Base-by-base conservation (phyloP, 805 yeast species). In the Candida sanyiensis region DNA sequence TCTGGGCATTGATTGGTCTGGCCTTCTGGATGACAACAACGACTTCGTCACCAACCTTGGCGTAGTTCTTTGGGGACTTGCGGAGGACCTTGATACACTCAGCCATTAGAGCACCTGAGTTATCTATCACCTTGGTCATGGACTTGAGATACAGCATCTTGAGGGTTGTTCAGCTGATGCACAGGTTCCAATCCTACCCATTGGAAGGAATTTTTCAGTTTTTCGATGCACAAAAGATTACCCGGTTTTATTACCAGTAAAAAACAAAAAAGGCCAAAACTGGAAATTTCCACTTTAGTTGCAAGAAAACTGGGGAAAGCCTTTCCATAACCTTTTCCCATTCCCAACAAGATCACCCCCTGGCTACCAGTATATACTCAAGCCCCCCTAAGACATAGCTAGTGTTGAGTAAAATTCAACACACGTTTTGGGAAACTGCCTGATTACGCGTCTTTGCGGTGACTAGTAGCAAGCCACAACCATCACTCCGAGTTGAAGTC, bases 11-110 rank as follows among this genome's bases (percentile, higher is more conserved):
- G 45, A 83, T 61, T 11, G 96, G 90, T 56, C 76, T 77, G 31
- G 97, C 95, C 61, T 86, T 83, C 61, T 89, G 89, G 36, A 93
- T 90, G 44, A 93, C 98, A 39, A 87, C 94, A 8, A 93, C 95
- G 46, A 93, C 83, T 60, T 80, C 83, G 63, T 93, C 98, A 33
- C 98, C 97, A 19, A 88, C 78, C 39, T 72, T 67, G 23, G 95
- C 97, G 48, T 79, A 81, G 56, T 81, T 81, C 59, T 72, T 77
- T 22, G 96, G 96, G 2, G 83, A 78, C 57, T 93, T 95, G 46
- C 95, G 79, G 48, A 93, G 70, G 12, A 93, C 96, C 63, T 90
- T 90, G 69, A 93, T 88, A 62, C 97, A 93, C 63, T 93, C 97
- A 12, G 83, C 97, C 45, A 88, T 64, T 60, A 83, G 85, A 3